Base-by-base conservation (phyloP, 371 early-diverging fungal genomes). In the Umbelopsis sp. region DNA sequence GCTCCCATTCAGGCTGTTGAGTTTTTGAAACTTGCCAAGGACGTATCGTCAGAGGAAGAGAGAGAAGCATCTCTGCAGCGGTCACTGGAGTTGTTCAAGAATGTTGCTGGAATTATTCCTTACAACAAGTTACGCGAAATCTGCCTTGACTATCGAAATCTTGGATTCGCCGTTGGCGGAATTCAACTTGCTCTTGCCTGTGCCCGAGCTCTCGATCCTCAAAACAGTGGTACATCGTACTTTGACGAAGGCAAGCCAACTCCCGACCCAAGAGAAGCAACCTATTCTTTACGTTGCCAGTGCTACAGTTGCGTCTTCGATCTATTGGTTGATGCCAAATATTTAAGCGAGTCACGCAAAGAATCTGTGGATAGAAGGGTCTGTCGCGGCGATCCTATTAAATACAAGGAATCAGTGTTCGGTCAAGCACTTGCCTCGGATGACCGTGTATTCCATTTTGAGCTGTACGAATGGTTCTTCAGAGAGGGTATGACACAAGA, bases 391-490 rank as follows among this genome's bases (percentile, higher is more conserved):
- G 45, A 46, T 12, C 45, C 0, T 20, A 68, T 11, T 16, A 50
- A 37, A 46, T 67, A 5, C 62, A 66, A 29, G n/a, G n/a, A 6
- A 11, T 16, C 4, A 22, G 80, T 86, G 37, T 77, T 89, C 9
- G 63, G 72, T 12, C 68, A 70, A 25, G 80, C 85, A 2, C 65
- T 90, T 16, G 20, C 72, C 11, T 76, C 76, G 5, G 67, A 80
- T 38, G 94, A 94, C 66, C 70, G 77, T 18, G 73, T 89, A 16
- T 93, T 94, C 79, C 92, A 93, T 57, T 87, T 81, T 65, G 77
- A 72, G 24, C 72, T 94, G 2, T 94, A 91, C 69, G 81, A 87
- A 44, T 93, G 92, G 92, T 81, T 87, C 63, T 71, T 91, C 53
- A 71, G 74, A 20, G 73, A 76, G 20, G 74, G 70, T 24, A 69